A percentile compares a stretch with the other conserved stretches of the same genome.
These are phyloP conservation scores for Pyrrhoderma noxium DNA, from an alignment of 1,284 basidiomycete species.

Conservation along the genomic window DNA sequence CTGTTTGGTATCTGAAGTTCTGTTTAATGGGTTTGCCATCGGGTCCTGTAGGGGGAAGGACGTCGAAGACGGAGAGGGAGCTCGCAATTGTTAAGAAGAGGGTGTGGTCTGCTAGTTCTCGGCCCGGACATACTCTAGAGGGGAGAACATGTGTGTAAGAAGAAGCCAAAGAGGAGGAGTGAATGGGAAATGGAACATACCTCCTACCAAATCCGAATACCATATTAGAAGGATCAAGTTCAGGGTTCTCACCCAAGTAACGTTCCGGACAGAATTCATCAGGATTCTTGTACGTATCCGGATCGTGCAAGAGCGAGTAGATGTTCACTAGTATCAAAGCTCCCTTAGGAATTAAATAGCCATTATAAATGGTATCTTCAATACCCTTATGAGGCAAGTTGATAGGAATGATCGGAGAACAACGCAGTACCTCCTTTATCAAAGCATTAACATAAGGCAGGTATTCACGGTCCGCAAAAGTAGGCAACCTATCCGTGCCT, in stretches of 20 bases:
- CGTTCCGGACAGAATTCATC: conserved; percentile 18
- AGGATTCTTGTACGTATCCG: conserved; percentile 14
- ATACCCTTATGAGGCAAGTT: conserved; percentile 18
- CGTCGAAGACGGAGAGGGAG: too few species aligned
- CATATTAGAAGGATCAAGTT: conserved; percentile 8
- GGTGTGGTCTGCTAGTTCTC: too few species aligned
- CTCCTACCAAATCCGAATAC: conserved; percentile 16
- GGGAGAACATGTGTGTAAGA: too few species aligned
- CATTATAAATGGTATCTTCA: conserved; percentile 18
- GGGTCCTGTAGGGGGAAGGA: too few species aligned
- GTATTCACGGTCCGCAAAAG: conserved; percentile 22
- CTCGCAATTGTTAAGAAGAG: too few species aligned
- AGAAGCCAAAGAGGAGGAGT: not conserved
- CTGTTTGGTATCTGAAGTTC: too few species aligned
- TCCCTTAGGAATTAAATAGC: conserved; percentile 19
- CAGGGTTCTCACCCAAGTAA: conserved; percentile 15
- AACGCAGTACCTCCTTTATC: conserved; percentile 25
- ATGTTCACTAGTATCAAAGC: conserved; percentile 15
- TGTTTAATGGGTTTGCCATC: too few species aligned
- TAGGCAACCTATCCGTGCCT: conserved; percentile 23
- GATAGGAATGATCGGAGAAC: conserved; percentile 25
- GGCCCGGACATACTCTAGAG: too few species aligned
- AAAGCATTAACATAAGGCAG: conserved; percentile 27
- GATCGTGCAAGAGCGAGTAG: conserved; percentile 16
- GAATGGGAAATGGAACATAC: not conserved